Percentiles rank a stretch among this genome's conserved stretches.
Conservation (phyloP, 2,329 filamentous ascomycete genomes). For the Phyllosticta citribraziliensis region DNA sequence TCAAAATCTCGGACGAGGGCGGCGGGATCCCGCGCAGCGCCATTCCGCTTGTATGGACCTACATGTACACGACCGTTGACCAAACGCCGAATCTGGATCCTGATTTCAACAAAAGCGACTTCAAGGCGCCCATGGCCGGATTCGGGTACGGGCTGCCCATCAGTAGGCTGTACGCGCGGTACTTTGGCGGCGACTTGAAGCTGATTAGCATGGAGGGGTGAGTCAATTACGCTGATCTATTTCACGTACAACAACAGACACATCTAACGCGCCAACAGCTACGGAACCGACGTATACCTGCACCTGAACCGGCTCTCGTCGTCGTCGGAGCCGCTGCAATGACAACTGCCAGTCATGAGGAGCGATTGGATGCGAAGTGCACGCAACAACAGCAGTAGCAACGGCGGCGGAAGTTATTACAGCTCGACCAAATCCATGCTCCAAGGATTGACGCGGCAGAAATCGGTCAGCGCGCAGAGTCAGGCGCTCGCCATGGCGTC, state of each 20-base stretch:
- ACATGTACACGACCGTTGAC: constrained; percentile 99
- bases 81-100: constrained; percentile 90
- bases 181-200: constrained; percentile 95
- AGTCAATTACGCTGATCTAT: constrained; percentile 24
- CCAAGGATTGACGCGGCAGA: constrained; percentile 52
- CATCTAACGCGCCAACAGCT: constrained; percentile 44
- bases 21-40: constrained; percentile 87
- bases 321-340: constrained; percentile 93
- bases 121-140: constrained; percentile 98
- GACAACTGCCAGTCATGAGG: constrained; percentile 81
- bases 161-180: constrained; percentile 84
- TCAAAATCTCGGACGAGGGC: constrained; percentile 95
- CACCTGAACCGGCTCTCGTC: constrained; percentile 93
- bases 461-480: constrained; percentile 13
- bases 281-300: constrained; percentile 96
- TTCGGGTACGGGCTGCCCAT: constrained; percentile 98
- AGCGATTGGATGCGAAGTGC: constrained; percentile 45
- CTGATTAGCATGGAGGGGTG: constrained; percentile 99
- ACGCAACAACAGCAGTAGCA: constrained; percentile 24
- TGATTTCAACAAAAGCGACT: constrained; percentile 97
- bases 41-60: constrained; percentile 98
- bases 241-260: neutral
- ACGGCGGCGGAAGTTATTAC: constrained; percentile 15
- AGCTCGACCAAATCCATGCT: constrained; percentile 17
- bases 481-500: constrained; percentile 27